Evolutionary conservation across 208 protist species (phyloP), one percentile per base, ranked within the genome.

Genomic region (Phytomonas francai): DNA sequence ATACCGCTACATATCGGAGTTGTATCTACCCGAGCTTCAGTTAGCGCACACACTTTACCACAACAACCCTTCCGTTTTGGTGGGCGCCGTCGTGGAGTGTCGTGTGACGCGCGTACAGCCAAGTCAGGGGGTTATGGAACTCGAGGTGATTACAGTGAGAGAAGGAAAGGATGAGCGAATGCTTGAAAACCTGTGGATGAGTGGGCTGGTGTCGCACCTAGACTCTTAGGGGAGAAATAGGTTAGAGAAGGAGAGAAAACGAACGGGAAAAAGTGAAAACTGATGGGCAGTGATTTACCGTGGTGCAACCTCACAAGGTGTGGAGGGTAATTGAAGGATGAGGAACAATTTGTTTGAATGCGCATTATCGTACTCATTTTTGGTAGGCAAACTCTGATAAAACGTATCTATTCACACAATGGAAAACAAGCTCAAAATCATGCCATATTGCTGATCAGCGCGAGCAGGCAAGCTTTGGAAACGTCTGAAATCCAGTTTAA

Each of bases 391-490:
- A 54, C 45, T 7, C 19, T 6, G 19, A 5, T 19, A 54, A 45
- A 54, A 54, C 45, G 25, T 8, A 54, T 54, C 25, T 54, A 3
- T 54, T 22, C 45, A 19, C 45, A 54, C 12, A 72, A 78, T 33
- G 73, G 95, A 25, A 84, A 94, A 67, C 87, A 93, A 22, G 77
- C 92, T 22, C 83, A 98, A 30, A 70, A 80, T 59, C 71, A 91
- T 45, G 82, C 94, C 22, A 68, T 84, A 1, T 67, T 99, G n/a
- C 76, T 98, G 4, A 85, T 99, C 3, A 89, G 97, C 45, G 97
- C 96, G 0, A 99, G 98, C 77, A 98, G 99, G 72, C 94, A 98
- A 75, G 98, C 99, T 76, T 63, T 99, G 0, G 59, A 78, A 45
- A 79, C 76, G 6, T 95, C 97, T 0, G 81, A 91, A 36, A 36